These are phyloP conservation scores for Fraxinus anomala DNA, from an alignment of 257 asterid species.

Conservation along the genomic window DNA sequence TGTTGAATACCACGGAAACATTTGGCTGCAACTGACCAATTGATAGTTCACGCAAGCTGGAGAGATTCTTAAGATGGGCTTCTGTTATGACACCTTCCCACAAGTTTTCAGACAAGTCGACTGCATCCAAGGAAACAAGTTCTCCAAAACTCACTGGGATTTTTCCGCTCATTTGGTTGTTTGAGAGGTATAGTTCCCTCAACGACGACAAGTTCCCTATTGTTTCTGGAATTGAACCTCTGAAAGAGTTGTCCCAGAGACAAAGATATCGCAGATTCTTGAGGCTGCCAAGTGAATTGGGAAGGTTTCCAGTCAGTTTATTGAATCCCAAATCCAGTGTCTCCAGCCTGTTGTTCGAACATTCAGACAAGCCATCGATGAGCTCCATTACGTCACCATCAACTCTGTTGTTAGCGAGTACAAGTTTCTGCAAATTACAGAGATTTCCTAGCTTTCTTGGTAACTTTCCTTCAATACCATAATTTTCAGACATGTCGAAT, in stretches of 20 bases:
- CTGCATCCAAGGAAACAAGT: constrained; percentile 25
- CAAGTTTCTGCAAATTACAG: constrained; percentile 30
- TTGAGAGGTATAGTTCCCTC: constrained; percentile 32
- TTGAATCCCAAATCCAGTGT: constrained; percentile 28
- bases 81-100: constrained; percentile 47
- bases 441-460: constrained; percentile 28
- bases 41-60: constrained; percentile 33
- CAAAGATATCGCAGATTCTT: constrained; percentile 24
- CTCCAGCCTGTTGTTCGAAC: constrained; percentile 29
- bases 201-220: constrained; percentile 34
- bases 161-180: constrained; percentile 35
- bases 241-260: constrained; percentile 29
- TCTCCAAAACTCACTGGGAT: constrained; percentile 36
- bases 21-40: constrained; percentile 25
- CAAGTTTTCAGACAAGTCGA: constrained; percentile 30
- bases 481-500: constrained; percentile 32
- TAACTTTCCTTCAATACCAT: constrained; percentile 24
- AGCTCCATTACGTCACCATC: constrained; percentile 20
- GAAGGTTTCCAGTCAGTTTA: constrained; percentile 24
- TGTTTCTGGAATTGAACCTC: constrained; percentile 34
- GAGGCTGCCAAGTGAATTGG: constrained; percentile 32
- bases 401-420: constrained; percentile 24
- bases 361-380: constrained; percentile 29
- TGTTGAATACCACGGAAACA: constrained; percentile 32
- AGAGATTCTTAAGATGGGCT: constrained; percentile 35